Conservation (phyloP, 192 early-diverging fungal species). For the Backusella morwellensis region DNA sequence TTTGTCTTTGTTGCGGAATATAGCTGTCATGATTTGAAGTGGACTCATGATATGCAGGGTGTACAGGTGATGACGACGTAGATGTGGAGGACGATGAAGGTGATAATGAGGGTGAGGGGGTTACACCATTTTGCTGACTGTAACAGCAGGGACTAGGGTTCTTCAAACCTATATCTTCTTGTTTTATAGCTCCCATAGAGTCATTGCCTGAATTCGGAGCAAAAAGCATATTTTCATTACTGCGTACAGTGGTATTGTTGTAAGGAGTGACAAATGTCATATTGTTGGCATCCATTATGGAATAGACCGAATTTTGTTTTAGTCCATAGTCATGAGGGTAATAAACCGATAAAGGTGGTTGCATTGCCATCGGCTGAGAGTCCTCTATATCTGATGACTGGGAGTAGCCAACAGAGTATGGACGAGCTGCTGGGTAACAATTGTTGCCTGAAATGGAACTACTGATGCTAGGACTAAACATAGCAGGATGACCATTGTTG, state of each 20-base stretch:
- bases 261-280: conserved; percentile 3
- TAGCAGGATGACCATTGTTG: neutral
- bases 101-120: conserved; percentile 9
- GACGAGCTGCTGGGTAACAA: neutral
- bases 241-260: neutral
- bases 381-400: conserved; percentile 12
- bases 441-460: neutral
- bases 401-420: neutral
- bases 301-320: conserved; percentile 13
- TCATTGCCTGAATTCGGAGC: neutral
- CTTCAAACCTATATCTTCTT: neutral
- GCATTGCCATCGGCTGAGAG: conserved; percentile 14
- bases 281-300: neutral
- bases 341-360: conserved; percentile 13
- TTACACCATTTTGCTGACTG: neutral
- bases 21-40: neutral
- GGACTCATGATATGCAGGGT: conserved; percentile 14
- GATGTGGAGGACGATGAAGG: conserved; percentile 15
- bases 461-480: conserved; percentile 7
- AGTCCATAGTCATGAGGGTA: conserved; percentile 11
- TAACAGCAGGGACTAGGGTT: neutral
- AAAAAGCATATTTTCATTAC: conserved; percentile 8
- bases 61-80: conserved; percentile 12
- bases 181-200: neutral
- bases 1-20: conserved; percentile 7